Percentiles rank a stretch among this genome's conserved stretches.
These are phyloP conservation scores for Capronia coronata DNA, from an alignment of 2,329 filamentous ascomycete species.

Conservation along the genomic window DNA sequence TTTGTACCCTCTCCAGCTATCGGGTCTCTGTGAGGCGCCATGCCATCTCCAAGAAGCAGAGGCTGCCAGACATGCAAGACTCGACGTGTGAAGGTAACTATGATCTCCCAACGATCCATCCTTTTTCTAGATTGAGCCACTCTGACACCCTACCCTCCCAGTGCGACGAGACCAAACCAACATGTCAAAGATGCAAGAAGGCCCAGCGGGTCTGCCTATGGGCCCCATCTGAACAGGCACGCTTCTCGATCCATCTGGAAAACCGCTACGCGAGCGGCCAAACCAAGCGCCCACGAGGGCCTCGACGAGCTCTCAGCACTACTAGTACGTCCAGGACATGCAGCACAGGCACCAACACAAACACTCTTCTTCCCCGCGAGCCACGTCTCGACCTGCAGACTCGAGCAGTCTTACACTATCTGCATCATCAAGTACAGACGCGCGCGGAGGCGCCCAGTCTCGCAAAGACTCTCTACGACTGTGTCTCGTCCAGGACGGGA, in stretches of 20 bases:
- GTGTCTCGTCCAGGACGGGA: constrained; percentile 14
- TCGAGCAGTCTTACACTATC: constrained; percentile 29
- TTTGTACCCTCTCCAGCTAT: no score
- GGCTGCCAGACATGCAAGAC: no score
- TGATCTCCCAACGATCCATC: no score
- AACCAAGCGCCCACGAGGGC: constrained; percentile 32
- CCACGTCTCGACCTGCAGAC: constrained; percentile 26
- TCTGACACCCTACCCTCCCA: no score
- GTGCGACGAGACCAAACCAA: constrained; percentile 30
- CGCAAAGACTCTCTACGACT: constrained; percentile 16
- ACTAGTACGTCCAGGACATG: no score
- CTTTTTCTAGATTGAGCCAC: no score
- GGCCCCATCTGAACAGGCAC: constrained; percentile 3
- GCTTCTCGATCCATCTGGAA: constrained; percentile 28
- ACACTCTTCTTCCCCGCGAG: neutral
- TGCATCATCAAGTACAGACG: constrained; percentile 27
- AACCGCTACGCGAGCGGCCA: constrained; percentile 31
- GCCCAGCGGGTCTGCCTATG: constrained; percentile 27
- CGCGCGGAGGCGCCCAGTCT: constrained; percentile 17
- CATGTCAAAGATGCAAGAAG: constrained; percentile 29
- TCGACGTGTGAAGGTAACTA: constrained; percentile 31
- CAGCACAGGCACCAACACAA: constrained; percentile 9
- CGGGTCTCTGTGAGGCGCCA: no score
- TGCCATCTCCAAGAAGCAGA: no score
- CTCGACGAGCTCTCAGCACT: constrained; percentile 22